Evolutionary conservation across 1,284 basidiomycete species (phyloP).

Genomic region (Sporisorium graminicola): DNA sequence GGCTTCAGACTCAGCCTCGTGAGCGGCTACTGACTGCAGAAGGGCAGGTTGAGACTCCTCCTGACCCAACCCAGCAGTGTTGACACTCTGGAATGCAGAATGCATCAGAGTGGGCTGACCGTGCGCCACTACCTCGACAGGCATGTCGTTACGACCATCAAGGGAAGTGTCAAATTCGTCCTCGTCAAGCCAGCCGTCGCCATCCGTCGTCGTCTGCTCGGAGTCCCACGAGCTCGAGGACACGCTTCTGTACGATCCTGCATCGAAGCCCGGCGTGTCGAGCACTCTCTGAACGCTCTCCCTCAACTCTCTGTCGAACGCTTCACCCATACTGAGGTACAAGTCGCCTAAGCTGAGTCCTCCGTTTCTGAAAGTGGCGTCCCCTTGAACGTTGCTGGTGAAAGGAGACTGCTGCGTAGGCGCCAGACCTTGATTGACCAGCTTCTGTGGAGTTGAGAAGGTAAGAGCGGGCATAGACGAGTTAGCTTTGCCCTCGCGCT

Average conservation of each 20-base stretch:
- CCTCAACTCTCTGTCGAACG: slow-evolving; percentile 6
- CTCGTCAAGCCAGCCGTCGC: slow-evolving; percentile 42
- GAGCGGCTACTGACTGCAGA: not conserved
- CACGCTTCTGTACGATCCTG: not conserved
- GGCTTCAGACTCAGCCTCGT: not conserved
- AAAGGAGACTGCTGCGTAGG: slow-evolving; percentile 18
- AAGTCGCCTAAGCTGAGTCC: slow-evolving; percentile 20
- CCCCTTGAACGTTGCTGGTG: slow-evolving; percentile 1
- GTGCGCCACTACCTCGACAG: not conserved
- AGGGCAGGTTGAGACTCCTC: not conserved
- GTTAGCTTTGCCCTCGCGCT: slow-evolving; percentile 11
- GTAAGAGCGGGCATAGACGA: slow-evolving; percentile 35
- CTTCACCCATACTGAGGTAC: slow-evolving; percentile 15
- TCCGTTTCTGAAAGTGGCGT: not conserved
- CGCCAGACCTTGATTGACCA: not conserved
- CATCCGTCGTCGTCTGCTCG: slow-evolving; percentile 24
- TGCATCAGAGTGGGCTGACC: not conserved
- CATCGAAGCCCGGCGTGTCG: not conserved
- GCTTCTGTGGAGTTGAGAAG: slow-evolving; percentile 5
- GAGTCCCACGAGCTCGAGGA: slow-evolving; percentile 24
- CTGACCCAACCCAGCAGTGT: not conserved
- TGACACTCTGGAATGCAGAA: not conserved
- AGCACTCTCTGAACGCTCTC: slow-evolving; percentile 27
- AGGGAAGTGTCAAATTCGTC: slow-evolving; percentile 6
- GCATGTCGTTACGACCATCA: not conserved